Base-by-base conservation (phyloP, 2,329 filamentous ascomycete genomes). In the Triangularia verruculosa region DNA sequence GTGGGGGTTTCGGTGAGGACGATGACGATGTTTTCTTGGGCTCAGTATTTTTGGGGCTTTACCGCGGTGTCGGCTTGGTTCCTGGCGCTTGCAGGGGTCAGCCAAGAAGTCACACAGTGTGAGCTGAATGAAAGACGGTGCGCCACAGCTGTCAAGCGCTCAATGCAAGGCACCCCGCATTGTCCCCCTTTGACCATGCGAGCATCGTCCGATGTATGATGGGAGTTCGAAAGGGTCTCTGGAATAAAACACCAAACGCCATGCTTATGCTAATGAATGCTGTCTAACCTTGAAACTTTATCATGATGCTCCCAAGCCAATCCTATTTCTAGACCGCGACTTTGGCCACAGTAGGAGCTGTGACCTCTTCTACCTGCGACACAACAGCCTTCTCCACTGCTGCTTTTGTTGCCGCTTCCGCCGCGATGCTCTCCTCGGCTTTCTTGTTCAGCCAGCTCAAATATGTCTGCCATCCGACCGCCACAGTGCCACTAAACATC, bases 391-490 rank as follows among this genome's bases (percentile, higher is more conserved):
- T 11, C 25, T 13, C 59, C 2, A 61, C 62, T 15, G 59, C 5
- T 28, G 20, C 34, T 5, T 57, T 62, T 30, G 17, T 53, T 8
- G 28, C 39, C 17, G 28, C 30, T 7, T 34, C 27, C 15, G 65
- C 61, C 9, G 55, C 78, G 67, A 86, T 83, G 69, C 82, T 79
- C 57, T 80, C 79, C 74, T 92, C 91, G 1, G 91, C 91, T 66
- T 80, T 80, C 71, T 89, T 83, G 71, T 96, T 96, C 72, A 96
- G 76, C 75, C 87, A 90, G 69, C 88, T 91, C 70, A 97, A 73
- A 80, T 97, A 97, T 0, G 92, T 93, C 83, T 97, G 93, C 93
- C 93, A 97, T 0, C 90, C 91, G 59, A 97, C 89, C 1, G 92
- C 91, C 68, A 96, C 84, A 6, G 89, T 78, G 1, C 91, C 92